Evolutionary conservation across 148 eudicot genomes (phyloP).

Genomic region (Fagopyrum tataricum): DNA sequence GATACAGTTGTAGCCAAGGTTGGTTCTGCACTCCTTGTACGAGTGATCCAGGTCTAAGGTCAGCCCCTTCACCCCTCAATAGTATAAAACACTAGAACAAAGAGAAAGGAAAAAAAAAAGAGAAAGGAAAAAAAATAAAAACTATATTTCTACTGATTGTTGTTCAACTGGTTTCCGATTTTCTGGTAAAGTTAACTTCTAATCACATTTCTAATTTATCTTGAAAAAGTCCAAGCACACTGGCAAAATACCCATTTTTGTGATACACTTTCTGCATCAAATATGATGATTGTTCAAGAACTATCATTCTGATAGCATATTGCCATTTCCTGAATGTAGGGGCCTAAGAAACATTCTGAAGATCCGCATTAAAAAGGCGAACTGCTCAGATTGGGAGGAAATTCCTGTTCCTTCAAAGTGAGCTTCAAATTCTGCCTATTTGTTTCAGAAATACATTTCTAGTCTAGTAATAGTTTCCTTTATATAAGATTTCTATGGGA

Average conservation of each 20-base stretch:
- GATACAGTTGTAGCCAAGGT: conserved; percentile 87
- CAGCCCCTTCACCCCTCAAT: conserved; percentile 8
- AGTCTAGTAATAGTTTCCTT: not conserved
- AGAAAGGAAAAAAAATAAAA: not conserved
- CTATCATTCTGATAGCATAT: not conserved
- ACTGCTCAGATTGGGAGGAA: conserved; percentile 71
- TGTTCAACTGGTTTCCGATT: not conserved
- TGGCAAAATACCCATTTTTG: not conserved
- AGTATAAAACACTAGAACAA: not conserved
- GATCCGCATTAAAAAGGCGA: conserved; percentile 51
- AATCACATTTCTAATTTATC: not conserved
- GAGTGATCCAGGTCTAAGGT: conserved; percentile 80
- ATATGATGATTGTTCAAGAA: not conserved
- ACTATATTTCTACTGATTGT: not conserved
- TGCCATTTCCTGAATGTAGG: conserved; percentile 32
- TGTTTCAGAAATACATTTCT: not conserved
- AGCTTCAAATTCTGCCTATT: conserved; percentile 19
- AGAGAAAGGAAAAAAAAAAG: not conserved
- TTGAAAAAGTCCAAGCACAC: not conserved
- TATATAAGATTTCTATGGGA: not conserved
- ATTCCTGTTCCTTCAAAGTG: conserved; percentile 78
- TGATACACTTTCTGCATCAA: not conserved
- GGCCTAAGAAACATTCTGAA: conserved; percentile 77
- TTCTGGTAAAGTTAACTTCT: not conserved
- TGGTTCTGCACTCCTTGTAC: conserved; percentile 89